Conservation (phyloP, 2,329 filamentous ascomycete genomes). For the Cryoendolithus antarcticus region DNA sequence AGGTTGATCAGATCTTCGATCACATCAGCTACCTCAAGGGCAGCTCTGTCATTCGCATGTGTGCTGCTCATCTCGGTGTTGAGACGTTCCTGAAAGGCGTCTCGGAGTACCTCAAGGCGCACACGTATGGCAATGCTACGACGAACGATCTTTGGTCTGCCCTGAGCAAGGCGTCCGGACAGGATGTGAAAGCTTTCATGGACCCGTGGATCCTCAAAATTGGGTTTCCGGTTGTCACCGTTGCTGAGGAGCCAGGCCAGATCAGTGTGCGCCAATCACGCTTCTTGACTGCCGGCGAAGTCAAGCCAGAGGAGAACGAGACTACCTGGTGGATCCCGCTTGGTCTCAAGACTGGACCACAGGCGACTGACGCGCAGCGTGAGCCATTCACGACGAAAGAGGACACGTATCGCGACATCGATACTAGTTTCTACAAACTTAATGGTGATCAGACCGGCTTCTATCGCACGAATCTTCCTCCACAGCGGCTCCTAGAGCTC, state of each 20-base stretch:
- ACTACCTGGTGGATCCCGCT: constrained; percentile 95
- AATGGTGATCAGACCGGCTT: constrained; percentile 83
- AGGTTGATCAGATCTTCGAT: constrained; percentile 97
- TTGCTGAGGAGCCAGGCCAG: constrained; percentile 71
- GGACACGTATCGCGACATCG: constrained; percentile 61
- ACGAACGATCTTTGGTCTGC: constrained; percentile 87
- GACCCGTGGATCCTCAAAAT: constrained; percentile 91
- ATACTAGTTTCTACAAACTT: constrained; percentile 80
- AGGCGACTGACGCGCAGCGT: constrained; percentile 48
- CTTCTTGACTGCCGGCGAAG: constrained; percentile 85
- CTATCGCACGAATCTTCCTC: constrained; percentile 87
- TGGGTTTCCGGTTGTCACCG: constrained; percentile 80
- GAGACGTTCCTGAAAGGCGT: constrained; percentile 86
- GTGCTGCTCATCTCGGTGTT: constrained; percentile 77
- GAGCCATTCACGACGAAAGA: constrained; percentile 64
- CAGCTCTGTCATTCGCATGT: constrained; percentile 91
- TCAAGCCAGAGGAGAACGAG: constrained; percentile 77
- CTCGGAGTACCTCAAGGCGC: constrained; percentile 73
- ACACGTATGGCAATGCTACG: constrained; percentile 81
- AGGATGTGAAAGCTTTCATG: constrained; percentile 82
- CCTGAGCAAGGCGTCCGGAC: constrained; percentile 72
- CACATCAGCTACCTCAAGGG: constrained; percentile 94
- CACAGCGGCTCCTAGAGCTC: constrained; percentile 68
- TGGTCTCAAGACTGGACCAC: constrained; percentile 63
- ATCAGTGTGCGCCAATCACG: constrained; percentile 74